These are phyloP conservation scores for Chloranthus sessilifolius DNA, from an alignment of 164 flowering plant genomes.

Conservation along the genomic window DNA sequence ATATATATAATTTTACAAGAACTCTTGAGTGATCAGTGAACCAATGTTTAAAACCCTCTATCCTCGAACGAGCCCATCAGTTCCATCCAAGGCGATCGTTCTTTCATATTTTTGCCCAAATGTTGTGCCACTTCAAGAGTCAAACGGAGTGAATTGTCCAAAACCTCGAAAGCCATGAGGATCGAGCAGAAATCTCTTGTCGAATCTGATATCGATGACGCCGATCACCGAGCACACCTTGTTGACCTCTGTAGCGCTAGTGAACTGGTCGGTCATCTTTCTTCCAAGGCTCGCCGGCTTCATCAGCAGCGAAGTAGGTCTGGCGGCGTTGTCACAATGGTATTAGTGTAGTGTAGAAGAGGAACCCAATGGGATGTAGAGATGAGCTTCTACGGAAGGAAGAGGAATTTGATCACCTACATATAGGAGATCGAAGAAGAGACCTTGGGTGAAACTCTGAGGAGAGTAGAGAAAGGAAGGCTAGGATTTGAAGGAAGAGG, in stretches of 20 bases:
- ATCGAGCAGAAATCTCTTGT: constrained; percentile 89
- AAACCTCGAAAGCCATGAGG: constrained; percentile 81
- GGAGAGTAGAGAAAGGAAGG: not conserved
- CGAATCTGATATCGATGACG: constrained; percentile 85
- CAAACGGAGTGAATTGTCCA: constrained; percentile 62
- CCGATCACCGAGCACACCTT: constrained; percentile 86
- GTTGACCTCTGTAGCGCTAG: constrained; percentile 76
- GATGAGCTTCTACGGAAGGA: constrained; percentile 5
- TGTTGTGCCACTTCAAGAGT: constrained; percentile 95
- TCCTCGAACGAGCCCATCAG: constrained; percentile 90
- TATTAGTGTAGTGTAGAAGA: constrained; percentile 48
- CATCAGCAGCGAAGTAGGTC: constrained; percentile 25
- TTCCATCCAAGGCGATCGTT: constrained; percentile 95
- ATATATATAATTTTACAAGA: too few species aligned
- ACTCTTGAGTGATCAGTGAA: constrained; percentile 78
- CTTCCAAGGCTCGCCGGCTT: constrained; percentile 29
- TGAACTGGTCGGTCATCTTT: constrained; percentile 82
- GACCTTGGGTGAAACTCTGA: constrained; percentile 22
- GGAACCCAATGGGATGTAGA: constrained; percentile 21
- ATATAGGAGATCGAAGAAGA: constrained; percentile 16
- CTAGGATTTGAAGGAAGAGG: too few species aligned
- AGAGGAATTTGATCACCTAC: constrained; percentile 11
- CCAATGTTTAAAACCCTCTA: constrained; percentile 87
- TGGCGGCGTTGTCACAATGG: constrained; percentile 55
- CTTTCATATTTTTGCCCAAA: constrained; percentile 78